phyloP scores from a whole-genome alignment of 148 eudicot genomes.

The Limonium bicolor region DNA sequence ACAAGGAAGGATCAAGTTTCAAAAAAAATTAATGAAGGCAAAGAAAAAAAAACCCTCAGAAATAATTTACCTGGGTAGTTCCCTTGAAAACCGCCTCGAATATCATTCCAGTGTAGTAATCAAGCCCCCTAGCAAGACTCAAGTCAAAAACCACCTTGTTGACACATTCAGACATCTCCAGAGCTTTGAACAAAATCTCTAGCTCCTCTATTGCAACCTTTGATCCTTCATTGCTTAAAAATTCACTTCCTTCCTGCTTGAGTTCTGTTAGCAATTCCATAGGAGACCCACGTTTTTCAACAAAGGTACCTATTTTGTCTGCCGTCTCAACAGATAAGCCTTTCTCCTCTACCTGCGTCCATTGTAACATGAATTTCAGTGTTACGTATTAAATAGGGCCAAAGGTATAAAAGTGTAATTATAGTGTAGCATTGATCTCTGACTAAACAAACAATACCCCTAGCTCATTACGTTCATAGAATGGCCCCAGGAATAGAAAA shows the following conservation, averaged over 20 bases:
- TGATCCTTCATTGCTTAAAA: constrained; percentile 46
- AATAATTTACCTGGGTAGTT: constrained; percentile 57
- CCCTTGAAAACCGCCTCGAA: constrained; percentile 94
- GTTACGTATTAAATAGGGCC: too few species aligned
- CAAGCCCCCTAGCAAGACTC: constrained; percentile 95
- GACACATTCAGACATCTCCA: constrained; percentile 47
- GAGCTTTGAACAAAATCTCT: constrained; percentile 61
- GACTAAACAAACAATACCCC: too few species aligned
- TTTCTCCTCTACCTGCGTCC: constrained; percentile 84
- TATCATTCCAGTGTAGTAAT: constrained; percentile 92
- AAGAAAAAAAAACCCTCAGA: too few species aligned
- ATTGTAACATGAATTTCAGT: constrained; percentile 1
- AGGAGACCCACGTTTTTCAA: constrained; percentile 67
- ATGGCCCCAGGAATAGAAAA: not conserved
- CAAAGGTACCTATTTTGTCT: constrained; percentile 68
- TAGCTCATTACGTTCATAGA: too few species aligned
- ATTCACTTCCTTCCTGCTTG: constrained; percentile 51
- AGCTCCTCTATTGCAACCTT: constrained; percentile 53
- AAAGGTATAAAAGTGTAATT: too few species aligned
- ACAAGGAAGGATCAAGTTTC: too few species aligned
- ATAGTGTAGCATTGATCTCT: too few species aligned
- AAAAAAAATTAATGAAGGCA: too few species aligned
- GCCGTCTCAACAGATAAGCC: constrained; percentile 65
- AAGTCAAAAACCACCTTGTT: constrained; percentile 72
- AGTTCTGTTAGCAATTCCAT: constrained; percentile 58